Conservation (phyloP, 2,329 filamentous ascomycete genomes). For the Fusarium hostae region DNA sequence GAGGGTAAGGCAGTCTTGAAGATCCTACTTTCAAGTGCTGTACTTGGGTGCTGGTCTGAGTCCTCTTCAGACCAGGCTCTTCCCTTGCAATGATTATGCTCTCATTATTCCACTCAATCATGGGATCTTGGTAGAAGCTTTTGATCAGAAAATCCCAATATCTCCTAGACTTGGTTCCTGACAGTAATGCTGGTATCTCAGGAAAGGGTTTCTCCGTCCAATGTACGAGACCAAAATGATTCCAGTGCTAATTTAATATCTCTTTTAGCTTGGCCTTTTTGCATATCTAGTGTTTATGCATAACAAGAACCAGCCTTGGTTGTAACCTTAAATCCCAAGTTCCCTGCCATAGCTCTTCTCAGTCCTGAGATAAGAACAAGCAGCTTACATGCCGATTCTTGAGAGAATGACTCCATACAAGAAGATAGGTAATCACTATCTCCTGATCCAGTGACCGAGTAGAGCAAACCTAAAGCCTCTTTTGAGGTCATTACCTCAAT, state of each 20-base stretch:
- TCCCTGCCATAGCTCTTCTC: not conserved
- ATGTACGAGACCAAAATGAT: fast-evolving
- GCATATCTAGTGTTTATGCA: not conserved
- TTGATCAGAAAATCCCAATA: fast-evolving
- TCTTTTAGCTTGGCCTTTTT: not conserved
- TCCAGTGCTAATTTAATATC: not conserved
- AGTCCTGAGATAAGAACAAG: not conserved
- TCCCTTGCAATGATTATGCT: not conserved
- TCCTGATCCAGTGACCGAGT: not conserved
- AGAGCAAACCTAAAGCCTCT: not conserved
- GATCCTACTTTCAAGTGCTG: not conserved
- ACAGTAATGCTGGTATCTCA: too few species aligned
- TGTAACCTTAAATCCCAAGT: not conserved
- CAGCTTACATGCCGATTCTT: not conserved
- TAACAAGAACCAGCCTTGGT: not conserved
- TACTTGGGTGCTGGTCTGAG: too few species aligned
- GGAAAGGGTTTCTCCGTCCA: too few species aligned
- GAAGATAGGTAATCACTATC: fast-evolving
- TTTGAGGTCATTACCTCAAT: not conserved
- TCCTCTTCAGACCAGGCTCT: not conserved
- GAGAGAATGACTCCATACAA: fast-evolving
- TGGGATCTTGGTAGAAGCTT: too few species aligned
- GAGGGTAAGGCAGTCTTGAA: not conserved
- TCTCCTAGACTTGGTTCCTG: not conserved
- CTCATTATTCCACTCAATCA: too few species aligned